These are phyloP conservation scores for Rosa lucieae DNA, from an alignment of 306 rosid species.

Conservation along the genomic window DNA sequence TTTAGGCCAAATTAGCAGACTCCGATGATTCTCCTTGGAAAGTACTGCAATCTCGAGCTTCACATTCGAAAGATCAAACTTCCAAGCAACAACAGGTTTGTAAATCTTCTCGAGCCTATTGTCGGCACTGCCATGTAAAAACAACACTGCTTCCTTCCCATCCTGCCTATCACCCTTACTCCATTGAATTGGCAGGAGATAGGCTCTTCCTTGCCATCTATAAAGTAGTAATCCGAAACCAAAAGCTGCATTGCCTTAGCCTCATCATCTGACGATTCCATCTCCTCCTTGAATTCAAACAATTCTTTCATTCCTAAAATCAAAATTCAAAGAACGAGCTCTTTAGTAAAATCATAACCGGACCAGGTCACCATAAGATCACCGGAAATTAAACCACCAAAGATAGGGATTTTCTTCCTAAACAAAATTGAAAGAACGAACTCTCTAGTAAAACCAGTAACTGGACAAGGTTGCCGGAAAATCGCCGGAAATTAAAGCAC, in stretches of 20 bases:
- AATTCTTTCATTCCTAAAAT: too few relatives aligned
- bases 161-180: conserved; percentile 38
- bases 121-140: conserved; percentile 9
- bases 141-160: conserved; percentile 32
- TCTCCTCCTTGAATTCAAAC: conserved; percentile 10
- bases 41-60: conserved; percentile 71
- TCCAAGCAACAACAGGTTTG: conserved; percentile 74
- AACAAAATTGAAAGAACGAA: too few relatives aligned
- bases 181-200: conserved; percentile 79
- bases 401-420: too few relatives aligned
- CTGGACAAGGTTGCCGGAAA: too few relatives aligned
- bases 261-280: conserved; percentile 87
- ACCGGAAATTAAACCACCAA: too few relatives aligned
- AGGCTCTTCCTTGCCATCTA: conserved; percentile 47
- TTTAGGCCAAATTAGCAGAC: conserved; percentile 33
- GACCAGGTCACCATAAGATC: too few relatives aligned
- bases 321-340: too few relatives aligned
- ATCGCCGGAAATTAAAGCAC: too few relatives aligned
- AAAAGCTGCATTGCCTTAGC: conserved; percentile 20
- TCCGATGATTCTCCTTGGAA: conserved; percentile 58
- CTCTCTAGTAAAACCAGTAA: too few relatives aligned
- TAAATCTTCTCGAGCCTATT: conserved; percentile 53
- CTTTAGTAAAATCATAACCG: too few relatives aligned
- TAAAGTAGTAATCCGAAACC: conserved; percentile 66
- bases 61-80: conserved; percentile 54